A percentile compares a stretch with the other conserved stretches of the same genome.
These are phyloP conservation scores for Fragaria nilgerrensis DNA, from an alignment of 306 rosid species.

Conservation along the genomic window DNA sequence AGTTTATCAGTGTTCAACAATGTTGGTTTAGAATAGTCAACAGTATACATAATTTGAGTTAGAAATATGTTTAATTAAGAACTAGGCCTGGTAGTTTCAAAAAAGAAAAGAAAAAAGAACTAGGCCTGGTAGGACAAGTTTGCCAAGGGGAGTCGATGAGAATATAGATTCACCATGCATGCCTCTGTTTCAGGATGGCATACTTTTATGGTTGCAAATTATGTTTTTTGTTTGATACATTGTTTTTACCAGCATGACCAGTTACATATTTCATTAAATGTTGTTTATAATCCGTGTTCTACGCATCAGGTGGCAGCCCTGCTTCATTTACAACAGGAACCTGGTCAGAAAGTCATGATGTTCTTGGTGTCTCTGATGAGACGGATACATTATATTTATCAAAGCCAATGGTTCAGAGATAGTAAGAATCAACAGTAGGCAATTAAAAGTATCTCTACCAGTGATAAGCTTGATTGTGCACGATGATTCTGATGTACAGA, in stretches of 20 bases:
- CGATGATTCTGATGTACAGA: constrained; percentile 38
- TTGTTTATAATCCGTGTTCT: constrained; percentile 26
- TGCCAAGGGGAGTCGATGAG: not conserved
- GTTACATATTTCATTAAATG: not conserved
- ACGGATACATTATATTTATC: constrained; percentile 65
- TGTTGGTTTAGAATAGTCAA: not conserved
- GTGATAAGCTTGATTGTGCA: constrained; percentile 57
- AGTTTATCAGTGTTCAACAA: not conserved
- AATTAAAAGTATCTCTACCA: constrained; percentile 60
- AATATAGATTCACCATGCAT: not conserved
- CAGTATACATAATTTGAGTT: not conserved
- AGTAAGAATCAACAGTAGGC: constrained; percentile 52
- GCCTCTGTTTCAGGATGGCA: not conserved
- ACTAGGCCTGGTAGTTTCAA: not conserved
- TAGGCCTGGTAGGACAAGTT: not conserved
- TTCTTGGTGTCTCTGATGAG: constrained; percentile 86
- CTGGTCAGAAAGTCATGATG: constrained; percentile 78
- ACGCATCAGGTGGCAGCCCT: constrained; percentile 50
- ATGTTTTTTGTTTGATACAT: not conserved
- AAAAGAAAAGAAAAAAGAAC: not conserved
- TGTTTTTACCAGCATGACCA: not conserved
- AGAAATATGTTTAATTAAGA: not conserved
- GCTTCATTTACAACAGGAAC: constrained; percentile 76
- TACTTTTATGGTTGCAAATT: not conserved
- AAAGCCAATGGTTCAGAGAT: constrained; percentile 74